Percentiles rank a stretch among this genome's conserved stretches.
phyloP scores from a whole-genome alignment of 805 yeast species.

The Kodamaea lidongshanica region DNA sequence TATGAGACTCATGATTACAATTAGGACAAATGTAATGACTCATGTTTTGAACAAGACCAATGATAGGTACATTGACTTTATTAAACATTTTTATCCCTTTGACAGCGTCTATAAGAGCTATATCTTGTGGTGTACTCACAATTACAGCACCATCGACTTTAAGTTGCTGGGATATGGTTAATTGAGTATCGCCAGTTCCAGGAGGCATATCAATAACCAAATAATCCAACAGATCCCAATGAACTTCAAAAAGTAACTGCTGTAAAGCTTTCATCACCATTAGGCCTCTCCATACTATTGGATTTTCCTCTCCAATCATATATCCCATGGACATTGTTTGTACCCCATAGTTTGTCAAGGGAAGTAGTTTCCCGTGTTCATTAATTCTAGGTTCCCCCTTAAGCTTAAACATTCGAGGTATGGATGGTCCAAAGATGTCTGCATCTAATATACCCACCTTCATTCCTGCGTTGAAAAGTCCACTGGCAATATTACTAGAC shows the following conservation, averaged over 20 bases:
- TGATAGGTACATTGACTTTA: conserved; percentile 62
- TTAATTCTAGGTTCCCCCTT: conserved; percentile 63
- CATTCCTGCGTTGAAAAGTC: conserved; percentile 47
- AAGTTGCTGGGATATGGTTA: conserved; percentile 75
- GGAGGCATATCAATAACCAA: conserved; percentile 84
- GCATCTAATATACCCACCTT: conserved; percentile 70
- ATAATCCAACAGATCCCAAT: conserved; percentile 64
- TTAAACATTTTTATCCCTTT: conserved; percentile 76
- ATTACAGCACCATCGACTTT: conserved; percentile 73
- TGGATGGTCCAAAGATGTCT: conserved; percentile 80
- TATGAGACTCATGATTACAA: conserved; percentile 64
- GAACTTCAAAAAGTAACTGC: conserved; percentile 76
- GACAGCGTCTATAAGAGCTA: conserved; percentile 73
- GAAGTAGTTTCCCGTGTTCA: conserved; percentile 49
- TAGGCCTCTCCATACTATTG: conserved; percentile 81
- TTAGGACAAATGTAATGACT: conserved; percentile 70
- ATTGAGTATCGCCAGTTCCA: conserved; percentile 84
- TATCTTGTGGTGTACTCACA: conserved; percentile 82
- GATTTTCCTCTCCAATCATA: conserved; percentile 56
- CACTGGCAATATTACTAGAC: conserved; percentile 60
- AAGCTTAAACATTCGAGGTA: conserved; percentile 67
- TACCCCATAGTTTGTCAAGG: conserved; percentile 66
- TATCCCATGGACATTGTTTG: conserved; percentile 90
- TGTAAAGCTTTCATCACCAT: conserved; percentile 85
- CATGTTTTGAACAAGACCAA: conserved; percentile 82